Conservation (phyloP, 2,329 filamentous ascomycete genomes). For the Huntiella decipiens region DNA sequence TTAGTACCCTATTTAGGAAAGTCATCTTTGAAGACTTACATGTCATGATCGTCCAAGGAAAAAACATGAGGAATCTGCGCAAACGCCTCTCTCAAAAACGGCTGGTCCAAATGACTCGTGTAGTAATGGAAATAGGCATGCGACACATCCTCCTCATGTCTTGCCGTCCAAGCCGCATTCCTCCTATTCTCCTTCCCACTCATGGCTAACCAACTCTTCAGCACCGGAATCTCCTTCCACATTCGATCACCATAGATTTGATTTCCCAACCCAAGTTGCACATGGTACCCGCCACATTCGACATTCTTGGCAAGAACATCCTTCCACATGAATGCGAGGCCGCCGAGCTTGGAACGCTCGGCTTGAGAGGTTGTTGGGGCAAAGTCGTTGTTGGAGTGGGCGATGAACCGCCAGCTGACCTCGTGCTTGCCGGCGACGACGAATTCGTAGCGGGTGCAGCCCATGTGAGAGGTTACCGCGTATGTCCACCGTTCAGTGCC, state of each 20-base stretch:
- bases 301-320: conserved; percentile 95
- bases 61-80: conserved; percentile 90
- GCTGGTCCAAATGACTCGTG: conserved; percentile 94
- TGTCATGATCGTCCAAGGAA: conserved; percentile 91
- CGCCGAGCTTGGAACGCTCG: conserved; percentile 70
- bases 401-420: conserved; percentile 86
- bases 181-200: conserved; percentile 86
- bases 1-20: conserved; percentile 11
- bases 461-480: conserved; percentile 87
- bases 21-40: conserved; percentile 44
- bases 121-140: conserved; percentile 99
- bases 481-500: conserved; percentile 85
- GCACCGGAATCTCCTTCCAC: conserved; percentile 85
- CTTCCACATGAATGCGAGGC: conserved; percentile 95
- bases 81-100: conserved; percentile 83
- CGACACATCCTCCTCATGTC: conserved; percentile 84
- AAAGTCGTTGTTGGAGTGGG: conserved; percentile 93
- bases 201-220: conserved; percentile 90
- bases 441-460: conserved; percentile 97
- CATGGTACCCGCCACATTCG: conserved; percentile 89
- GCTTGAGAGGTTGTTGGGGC: conserved; percentile 69
- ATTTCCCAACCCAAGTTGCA: conserved; percentile 76
- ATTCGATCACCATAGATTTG: conserved; percentile 91
- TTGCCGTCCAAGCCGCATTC: conserved; percentile 77
- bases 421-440: conserved; percentile 79